Evolutionary conservation across 495 filamentous ascomycete genomes (phyloP).

Genomic region (Apiosordaria backusii): DNA sequence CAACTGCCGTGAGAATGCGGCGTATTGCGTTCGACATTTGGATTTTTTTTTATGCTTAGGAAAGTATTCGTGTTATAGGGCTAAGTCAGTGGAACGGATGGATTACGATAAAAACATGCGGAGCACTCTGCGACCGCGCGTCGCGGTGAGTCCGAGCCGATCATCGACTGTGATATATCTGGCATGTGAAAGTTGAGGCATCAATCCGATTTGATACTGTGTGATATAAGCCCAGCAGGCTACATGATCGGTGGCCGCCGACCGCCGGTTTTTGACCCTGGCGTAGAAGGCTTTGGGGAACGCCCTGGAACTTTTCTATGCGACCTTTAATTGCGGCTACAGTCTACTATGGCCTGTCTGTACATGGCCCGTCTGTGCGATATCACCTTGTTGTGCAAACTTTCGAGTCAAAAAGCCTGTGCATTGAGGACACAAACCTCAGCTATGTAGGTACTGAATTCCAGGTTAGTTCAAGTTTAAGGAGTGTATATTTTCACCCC

Average conservation of each 20-base stretch:
- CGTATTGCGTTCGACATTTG: background rate
- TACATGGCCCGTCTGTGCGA: background rate
- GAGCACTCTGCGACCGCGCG: too few species aligned
- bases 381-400: too few species aligned
- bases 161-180: background rate
- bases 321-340: background rate
- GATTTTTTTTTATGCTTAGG: background rate
- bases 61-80: background rate
- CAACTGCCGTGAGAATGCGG: background rate
- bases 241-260: background rate
- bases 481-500: too few species aligned
- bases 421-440: too few species aligned
- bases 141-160: background rate
- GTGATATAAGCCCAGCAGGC: too few species aligned
- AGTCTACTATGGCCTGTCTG: background rate
- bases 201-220: too few species aligned
- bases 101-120: background rate
- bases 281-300: background rate
- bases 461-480: too few species aligned
- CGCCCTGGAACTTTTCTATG: background rate
- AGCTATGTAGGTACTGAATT: too few species aligned
- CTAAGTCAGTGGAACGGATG: background rate
- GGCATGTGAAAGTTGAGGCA: background rate
- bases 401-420: too few species aligned
- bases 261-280: background rate